A percentile compares a stretch with the other conserved stretches of the same genome.
Conservation (phyloP, 2,329 filamentous ascomycete species). For the Leptographium galeiforme region DNA sequence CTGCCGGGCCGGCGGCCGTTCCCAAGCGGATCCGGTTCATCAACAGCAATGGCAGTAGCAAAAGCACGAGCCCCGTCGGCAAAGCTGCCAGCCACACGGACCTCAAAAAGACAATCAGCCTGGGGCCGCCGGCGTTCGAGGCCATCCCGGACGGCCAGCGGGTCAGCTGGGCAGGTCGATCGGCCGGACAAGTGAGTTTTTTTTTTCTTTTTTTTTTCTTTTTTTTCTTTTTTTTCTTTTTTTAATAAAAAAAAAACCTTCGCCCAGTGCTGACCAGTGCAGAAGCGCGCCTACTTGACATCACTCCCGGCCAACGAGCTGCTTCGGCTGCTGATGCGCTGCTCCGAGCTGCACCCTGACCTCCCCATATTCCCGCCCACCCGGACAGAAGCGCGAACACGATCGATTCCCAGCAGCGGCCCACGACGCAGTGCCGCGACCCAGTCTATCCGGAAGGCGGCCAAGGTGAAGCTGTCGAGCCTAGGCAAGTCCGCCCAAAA, state of each 20-base stretch:
- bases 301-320: conserved; percentile 47
- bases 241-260: background rate
- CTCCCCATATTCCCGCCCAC: conserved; percentile 46
- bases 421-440: background rate
- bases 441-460: too few species aligned
- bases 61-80: conserved; percentile 8
- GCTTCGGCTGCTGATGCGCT: conserved; percentile 49
- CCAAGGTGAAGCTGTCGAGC: background rate
- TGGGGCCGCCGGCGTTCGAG: background rate
- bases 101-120: conserved; percentile 2
- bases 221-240: background rate
- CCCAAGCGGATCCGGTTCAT: background rate
- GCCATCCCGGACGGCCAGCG: background rate
- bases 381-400: conserved; percentile 13
- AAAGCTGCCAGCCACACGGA: background rate
- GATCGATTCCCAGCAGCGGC: conserved; percentile 4
- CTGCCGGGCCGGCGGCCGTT: conserved; percentile 18
- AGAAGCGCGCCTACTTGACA: conserved; percentile 52
- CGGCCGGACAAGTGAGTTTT: conserved; percentile 23
- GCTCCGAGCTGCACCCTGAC: conserved; percentile 47
- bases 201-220: too few species aligned
- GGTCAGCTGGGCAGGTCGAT: conserved; percentile 25
- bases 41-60: conserved; percentile 5
- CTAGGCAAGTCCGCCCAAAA: background rate
- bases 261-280: background rate